Base-by-base conservation (phyloP, 345 rosid species). In the Lumnitzera littorea region DNA sequence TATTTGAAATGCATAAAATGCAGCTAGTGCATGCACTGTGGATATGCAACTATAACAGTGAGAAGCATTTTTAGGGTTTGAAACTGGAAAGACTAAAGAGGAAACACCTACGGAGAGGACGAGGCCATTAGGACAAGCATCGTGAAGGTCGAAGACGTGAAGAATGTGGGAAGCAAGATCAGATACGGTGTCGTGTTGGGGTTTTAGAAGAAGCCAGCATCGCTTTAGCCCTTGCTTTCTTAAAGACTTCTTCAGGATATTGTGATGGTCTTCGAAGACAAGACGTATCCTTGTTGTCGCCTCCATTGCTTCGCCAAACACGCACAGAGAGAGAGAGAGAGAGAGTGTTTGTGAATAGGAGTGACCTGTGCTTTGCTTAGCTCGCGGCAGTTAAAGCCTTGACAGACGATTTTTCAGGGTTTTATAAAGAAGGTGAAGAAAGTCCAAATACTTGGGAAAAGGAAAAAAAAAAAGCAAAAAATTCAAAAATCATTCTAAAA, bases 171-270 rank as follows among this genome's bases (percentile, higher is more conserved):
- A 56, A 41, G 95, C 69, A 67, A 95, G 72, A 65, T 91, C 89
- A 61, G 77, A 76, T 79, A 95, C 73, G 69, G 94, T 88, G 16
- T 56, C 69, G 24, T 68, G 89, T 50, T 81, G 80, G 64, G 88
- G 91, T 75, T 91, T 77, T 51, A 88, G 78, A 73, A 88, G 78
- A 63, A 91, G 51, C 99, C 97, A 95, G 83, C 89, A 76, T 51
- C 81, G 83, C 61, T 57, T 74, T 51, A 91, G 68, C 29, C 89
- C 89, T 66, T 80, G 72, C 48, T 70, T 76, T 78, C 75, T 78
- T 80, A 72, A 96, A 6, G 63, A 49, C 77, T 76, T 82, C 74
- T 83, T 79, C 48, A 83, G 76, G 68, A 77, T 62, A 9, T 36
- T 9, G 68, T 62, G 46, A 46, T 64, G 71, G 49, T 79, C 75